These are phyloP conservation scores for Citrus sinensis DNA, from an alignment of 345 rosid genomes.

Conservation along the genomic window DVS_A1.0 CM039168.1:6234001-6234500, in stretches of 20 bases:
- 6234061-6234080: neutral
- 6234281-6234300: constrained; percentile 10
- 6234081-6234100: neutral
- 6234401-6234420: constrained; percentile 59
- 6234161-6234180: neutral
- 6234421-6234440: constrained; percentile 70
- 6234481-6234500: neutral
- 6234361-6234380: constrained; percentile 72
- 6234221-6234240: neutral
- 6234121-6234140: neutral
- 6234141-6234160: neutral
- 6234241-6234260: neutral
- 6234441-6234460: constrained; percentile 72
- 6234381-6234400: constrained; percentile 55
- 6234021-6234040: neutral
- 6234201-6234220: neutral
- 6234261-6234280: neutral
- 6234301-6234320: constrained; percentile 10
- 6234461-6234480: constrained; percentile 14
- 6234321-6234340: constrained; percentile 57
- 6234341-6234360: constrained; percentile 64
- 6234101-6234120: neutral
- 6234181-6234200: neutral
- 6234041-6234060: neutral
- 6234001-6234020: neutral